Conservation (phyloP, 1,139 yeast genomes). For the Blastobotrys proliferans region DNA sequence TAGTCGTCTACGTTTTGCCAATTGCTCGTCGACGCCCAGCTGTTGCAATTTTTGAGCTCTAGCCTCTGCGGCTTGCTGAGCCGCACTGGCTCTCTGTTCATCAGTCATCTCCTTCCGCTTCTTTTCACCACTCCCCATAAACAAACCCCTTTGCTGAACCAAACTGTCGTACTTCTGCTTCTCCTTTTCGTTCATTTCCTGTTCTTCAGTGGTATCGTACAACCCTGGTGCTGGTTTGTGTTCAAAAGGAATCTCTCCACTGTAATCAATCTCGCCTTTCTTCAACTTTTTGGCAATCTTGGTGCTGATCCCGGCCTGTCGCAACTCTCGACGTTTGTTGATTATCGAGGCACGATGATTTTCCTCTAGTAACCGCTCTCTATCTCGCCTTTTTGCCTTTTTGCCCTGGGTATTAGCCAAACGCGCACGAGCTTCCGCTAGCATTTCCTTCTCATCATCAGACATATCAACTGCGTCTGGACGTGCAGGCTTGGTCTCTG, state of each 20-base stretch:
- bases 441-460: constrained; percentile 89
- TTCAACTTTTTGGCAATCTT: constrained; percentile 52
- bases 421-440: constrained; percentile 89
- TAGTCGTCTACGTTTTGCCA: constrained; percentile 50
- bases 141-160: constrained; percentile 49
- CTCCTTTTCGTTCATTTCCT: constrained; percentile 39
- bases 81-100: constrained; percentile 23
- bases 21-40: constrained; percentile 38
- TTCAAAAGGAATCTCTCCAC: constrained; percentile 79
- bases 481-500: constrained; percentile 78
- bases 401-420: constrained; percentile 92
- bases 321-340: constrained; percentile 79
- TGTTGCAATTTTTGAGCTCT: constrained; percentile 38
- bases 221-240: constrained; percentile 65
- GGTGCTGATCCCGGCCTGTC: constrained; percentile 75
- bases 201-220: constrained; percentile 65
- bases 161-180: constrained; percentile 43
- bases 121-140: constrained; percentile 36
- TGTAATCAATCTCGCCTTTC: constrained; percentile 64
- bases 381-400: constrained; percentile 84
- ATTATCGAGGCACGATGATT: constrained; percentile 69
- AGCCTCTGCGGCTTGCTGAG: constrained; percentile 32
- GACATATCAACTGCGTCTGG: constrained; percentile 78
- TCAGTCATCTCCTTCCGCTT: constrained; percentile 21
- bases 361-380: constrained; percentile 78